A percentile compares a stretch with the other conserved stretches of the same genome.
Evolutionary conservation across 2,329 filamentous ascomycete genomes (phyloP).

Genomic region (Alternaria consortialis): DNA sequence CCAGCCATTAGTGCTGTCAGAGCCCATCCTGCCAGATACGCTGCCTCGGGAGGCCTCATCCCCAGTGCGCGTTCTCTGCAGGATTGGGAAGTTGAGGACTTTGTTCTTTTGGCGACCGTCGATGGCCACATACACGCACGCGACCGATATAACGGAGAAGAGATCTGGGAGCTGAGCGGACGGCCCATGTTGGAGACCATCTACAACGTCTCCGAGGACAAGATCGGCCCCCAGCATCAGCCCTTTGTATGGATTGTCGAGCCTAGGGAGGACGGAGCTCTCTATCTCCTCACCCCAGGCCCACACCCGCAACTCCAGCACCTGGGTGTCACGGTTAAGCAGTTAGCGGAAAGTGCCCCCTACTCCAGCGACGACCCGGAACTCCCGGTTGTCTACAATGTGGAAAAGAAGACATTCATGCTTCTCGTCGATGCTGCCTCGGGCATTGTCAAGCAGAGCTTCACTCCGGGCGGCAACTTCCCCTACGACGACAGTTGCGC

Average conservation of each 20-base stretch:
- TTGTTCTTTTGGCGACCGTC: slow-evolving; percentile 99
- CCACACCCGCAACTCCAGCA: slow-evolving; percentile 67
- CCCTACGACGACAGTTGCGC: slow-evolving; percentile 80
- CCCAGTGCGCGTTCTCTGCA: slow-evolving; percentile 90
- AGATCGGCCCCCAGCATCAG: slow-evolving; percentile 65
- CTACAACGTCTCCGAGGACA: slow-evolving; percentile 67
- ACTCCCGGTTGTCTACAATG: slow-evolving; percentile 83
- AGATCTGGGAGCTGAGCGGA: slow-evolving; percentile 86
- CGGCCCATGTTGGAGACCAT: slow-evolving; percentile 90
- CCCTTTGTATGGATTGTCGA: slow-evolving; percentile 96
- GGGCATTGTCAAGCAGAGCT: slow-evolving; percentile 82
- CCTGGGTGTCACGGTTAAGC: slow-evolving; percentile 80
- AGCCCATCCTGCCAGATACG: slow-evolving; percentile 80
- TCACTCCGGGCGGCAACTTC: slow-evolving; percentile 76
- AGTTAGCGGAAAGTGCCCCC: slow-evolving; percentile 82
- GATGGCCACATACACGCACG: slow-evolving; percentile 94
- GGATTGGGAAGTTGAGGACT: slow-evolving; percentile 99
- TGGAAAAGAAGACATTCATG: slow-evolving; percentile 88
- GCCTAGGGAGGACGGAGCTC: slow-evolving; percentile 82
- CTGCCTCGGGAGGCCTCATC: slow-evolving; percentile 61
- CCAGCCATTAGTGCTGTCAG: slow-evolving; percentile 87
- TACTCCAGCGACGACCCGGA: slow-evolving; percentile 73
- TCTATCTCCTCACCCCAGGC: slow-evolving; percentile 86
- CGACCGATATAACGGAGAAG: slow-evolving; percentile 84
- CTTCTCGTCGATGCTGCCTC: slow-evolving; percentile 89